Evolutionary conservation across 768 basidiomycete genomes (phyloP).

Genomic region (Dioszegia crocea): DNA sequence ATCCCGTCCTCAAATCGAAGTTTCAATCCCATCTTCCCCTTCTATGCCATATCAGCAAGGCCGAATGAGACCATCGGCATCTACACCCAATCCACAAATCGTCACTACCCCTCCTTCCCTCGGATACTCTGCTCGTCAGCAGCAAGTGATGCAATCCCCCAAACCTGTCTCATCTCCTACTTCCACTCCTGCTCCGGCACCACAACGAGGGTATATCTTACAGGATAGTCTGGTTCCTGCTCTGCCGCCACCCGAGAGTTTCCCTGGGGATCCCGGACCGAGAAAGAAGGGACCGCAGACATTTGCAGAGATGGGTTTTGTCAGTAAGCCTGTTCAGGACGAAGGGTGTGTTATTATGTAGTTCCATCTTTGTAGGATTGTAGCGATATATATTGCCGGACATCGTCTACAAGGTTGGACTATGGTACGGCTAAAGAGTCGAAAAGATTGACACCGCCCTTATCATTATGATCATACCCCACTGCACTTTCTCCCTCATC

Average conservation of each 20-base stretch:
- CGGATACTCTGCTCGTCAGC: not conserved
- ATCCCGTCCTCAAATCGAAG: not conserved
- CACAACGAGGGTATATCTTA: slow-evolving; percentile 11
- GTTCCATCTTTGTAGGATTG: not conserved
- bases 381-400: too few species aligned
- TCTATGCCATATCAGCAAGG: slow-evolving; percentile 3
- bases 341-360: slow-evolving; percentile 87
- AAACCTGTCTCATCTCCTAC: not conserved
- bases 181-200: not conserved
- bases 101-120: slow-evolving; percentile 4
- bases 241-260: not conserved
- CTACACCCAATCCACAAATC: slow-evolving; percentile 5
- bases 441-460: slow-evolving; percentile 21
- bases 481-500: slow-evolving; percentile 15
- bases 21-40: slow-evolving; percentile 1
- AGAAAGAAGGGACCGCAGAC: slow-evolving; percentile 60
- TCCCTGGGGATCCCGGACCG: slow-evolving; percentile 14
- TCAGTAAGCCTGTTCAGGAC: slow-evolving; percentile 68
- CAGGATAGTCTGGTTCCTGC: slow-evolving; percentile 15
- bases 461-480: slow-evolving; percentile 30
- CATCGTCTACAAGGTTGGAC: too few species aligned
- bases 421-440: slow-evolving; percentile 15
- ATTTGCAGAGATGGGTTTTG: slow-evolving; percentile 91
- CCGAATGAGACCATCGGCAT: not conserved
- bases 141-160: not conserved